A percentile compares a stretch with the other conserved stretches of the same genome.
Conservation (phyloP, 345 rosid genomes). For the Eucalyptus leucophloia region DNA sequence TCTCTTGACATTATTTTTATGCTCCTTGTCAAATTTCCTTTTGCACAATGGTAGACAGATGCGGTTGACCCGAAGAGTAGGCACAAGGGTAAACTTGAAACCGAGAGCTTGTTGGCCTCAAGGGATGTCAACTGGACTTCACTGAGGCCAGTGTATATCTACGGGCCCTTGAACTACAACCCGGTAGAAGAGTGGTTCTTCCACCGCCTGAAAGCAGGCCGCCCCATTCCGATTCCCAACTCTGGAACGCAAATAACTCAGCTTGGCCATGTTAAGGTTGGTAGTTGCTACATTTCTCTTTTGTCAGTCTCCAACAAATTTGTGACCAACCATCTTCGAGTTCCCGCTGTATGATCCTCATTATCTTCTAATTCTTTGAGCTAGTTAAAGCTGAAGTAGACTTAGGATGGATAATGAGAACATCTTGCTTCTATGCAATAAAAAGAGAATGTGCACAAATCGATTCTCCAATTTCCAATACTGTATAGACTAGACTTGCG, state of each 20-base stretch:
- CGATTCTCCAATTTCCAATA: background rate
- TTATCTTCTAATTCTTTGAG: background rate
- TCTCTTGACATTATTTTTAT: background rate
- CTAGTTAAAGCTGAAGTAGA: background rate
- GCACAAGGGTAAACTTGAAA: constrained; percentile 94
- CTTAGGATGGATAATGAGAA: background rate
- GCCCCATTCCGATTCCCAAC: constrained; percentile 85
- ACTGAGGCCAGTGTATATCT: constrained; percentile 85
- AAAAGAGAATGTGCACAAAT: background rate
- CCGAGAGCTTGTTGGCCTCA: constrained; percentile 55
- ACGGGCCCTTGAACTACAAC: constrained; percentile 95
- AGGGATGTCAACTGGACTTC: constrained; percentile 92
- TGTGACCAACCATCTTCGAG: background rate
- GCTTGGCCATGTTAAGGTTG: constrained; percentile 94
- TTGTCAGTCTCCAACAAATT: background rate
- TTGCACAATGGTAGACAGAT: constrained; percentile 32
- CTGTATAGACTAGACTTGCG: background rate
- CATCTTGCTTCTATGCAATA: background rate
- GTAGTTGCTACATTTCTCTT: background rate
- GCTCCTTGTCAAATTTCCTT: background rate
- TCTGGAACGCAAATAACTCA: constrained; percentile 79
- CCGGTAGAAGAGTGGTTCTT: constrained; percentile 99
- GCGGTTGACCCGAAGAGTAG: constrained; percentile 97
- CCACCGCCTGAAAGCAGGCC: constrained; percentile 88
- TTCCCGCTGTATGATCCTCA: background rate